Conservation (phyloP, 2,329 filamentous ascomycete genomes). For the Fusarium nelsonii region DNA sequence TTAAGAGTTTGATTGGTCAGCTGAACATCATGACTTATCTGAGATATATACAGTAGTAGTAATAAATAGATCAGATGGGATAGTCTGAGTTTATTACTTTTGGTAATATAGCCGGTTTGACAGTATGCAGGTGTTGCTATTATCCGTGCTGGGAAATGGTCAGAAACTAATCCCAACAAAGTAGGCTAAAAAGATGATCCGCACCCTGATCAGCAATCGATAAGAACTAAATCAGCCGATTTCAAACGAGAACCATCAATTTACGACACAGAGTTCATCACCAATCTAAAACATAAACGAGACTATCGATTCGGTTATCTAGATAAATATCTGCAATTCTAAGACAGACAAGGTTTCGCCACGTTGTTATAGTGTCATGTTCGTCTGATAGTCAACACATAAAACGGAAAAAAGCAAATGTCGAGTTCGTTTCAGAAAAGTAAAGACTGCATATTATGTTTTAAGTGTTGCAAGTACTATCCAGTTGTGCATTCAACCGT, state of each 20-base stretch:
- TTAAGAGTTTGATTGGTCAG: constrained; percentile 19
- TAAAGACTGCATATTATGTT: neutral
- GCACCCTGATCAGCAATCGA: constrained; percentile 4
- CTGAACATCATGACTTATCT: constrained; percentile 2
- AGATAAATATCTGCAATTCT: too few species aligned
- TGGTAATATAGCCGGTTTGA: constrained; percentile 2
- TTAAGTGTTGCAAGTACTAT: neutral
- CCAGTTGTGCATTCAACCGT: neutral
- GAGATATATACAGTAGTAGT: too few species aligned
- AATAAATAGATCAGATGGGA: neutral
- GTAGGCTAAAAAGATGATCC: neutral
- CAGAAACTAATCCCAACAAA: constrained; percentile 20
- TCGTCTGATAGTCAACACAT: neutral
- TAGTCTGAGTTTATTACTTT: neutral
- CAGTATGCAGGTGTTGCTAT: neutral
- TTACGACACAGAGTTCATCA: too few species aligned
- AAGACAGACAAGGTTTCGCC: neutral
- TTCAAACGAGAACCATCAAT: neutral
- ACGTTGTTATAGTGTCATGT: neutral
- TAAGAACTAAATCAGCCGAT: neutral
- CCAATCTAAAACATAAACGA: neutral
- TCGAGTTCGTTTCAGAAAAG: neutral
- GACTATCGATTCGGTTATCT: neutral
- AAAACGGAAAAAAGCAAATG: neutral
- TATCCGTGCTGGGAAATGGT: neutral